A percentile compares a stretch with the other conserved stretches of the same genome.
Evolutionary conservation across 2,329 filamentous ascomycete species (phyloP).

Genomic region (Pseudopyrenochaeta lycopersici): DNA sequence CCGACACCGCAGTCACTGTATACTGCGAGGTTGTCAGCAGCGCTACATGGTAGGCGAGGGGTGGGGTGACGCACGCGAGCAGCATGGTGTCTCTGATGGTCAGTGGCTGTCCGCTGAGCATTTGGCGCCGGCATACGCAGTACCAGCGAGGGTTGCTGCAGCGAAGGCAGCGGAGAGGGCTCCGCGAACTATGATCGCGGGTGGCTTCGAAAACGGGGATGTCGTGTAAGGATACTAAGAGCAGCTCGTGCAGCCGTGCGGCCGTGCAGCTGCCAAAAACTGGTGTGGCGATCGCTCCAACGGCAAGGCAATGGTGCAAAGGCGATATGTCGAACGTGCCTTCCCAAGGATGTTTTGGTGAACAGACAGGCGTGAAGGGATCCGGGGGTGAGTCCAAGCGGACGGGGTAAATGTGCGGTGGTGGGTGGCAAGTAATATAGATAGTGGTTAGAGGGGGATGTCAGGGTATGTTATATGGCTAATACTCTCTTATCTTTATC

Average conservation of each 20-base stretch:
- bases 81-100: conserved; percentile 65
- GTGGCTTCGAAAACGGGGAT: conserved; percentile 26
- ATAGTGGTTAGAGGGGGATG: too few relatives aligned
- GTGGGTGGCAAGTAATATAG: too few relatives aligned
- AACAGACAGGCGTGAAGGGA: too few relatives aligned
- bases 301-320: conserved; percentile 2
- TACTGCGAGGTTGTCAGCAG: conserved; percentile 63
- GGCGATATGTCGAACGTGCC: too few relatives aligned
- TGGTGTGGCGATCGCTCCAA: conserved; percentile 7
- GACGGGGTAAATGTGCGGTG: too few relatives aligned
- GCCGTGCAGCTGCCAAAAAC: conserved; percentile 39
- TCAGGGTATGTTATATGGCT: too few relatives aligned
- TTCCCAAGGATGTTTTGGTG: too few relatives aligned
- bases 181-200: conserved; percentile 40
- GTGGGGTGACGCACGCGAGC: conserved; percentile 45
- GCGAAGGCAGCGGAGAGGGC: conserved; percentile 38
- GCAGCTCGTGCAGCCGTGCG: too few relatives aligned
- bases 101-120: conserved; percentile 66
- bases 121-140: conserved; percentile 46
- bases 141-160: conserved; percentile 34
- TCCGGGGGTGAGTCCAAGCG: too few relatives aligned
- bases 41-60: not conserved
- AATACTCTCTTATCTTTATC: too few relatives aligned
- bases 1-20: conserved; percentile 94
- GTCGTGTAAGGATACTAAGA: conserved; percentile 43